Evolutionary conservation across 2,329 filamentous ascomycete species (phyloP), one percentile per base, ranked within the genome.

Genomic region (Calonectria naviculata): DNA sequence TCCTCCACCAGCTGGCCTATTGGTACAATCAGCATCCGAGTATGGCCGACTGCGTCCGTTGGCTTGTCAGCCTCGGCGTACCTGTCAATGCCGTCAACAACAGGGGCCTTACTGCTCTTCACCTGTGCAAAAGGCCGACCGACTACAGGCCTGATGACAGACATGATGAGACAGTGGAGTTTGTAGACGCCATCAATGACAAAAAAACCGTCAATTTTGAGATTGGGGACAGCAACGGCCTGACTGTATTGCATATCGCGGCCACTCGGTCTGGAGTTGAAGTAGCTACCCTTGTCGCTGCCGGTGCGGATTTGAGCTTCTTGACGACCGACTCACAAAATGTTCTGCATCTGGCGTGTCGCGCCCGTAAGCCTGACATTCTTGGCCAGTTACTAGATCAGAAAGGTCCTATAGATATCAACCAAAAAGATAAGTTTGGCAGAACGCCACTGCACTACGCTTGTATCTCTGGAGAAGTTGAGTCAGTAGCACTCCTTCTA

Each of bases 381-480:
- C 28, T 75, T 46, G 65, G 52, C 1, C 67, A 72, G 6, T 52
- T 75, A 4, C 67, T 78, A 4, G 49, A 54, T 3, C 12, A 52
- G 0, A 13, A 15, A 0, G 31, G 12, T 7, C 5, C 1, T 3
- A 6, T 71, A 2, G 28, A 75, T 3, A 15, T 78, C 1, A 71
- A 78, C 7, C 71, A 74, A 28, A 17, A 54, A 9, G 75, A 78
- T n/a, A 1, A 17, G 1, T 56, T 58, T 67, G 71, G 73, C 0
- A 71, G 71, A 68, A 76, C 76, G 5, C 75, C 76, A 3, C 64
- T 78, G 1, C 60, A 74, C 36, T 75, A 75, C 31, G 75, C 76
- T 4, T 75, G 73, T 7, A 64, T 42, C 21, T 78, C 76, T 4
- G 75, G 76, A 10, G 70, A 76, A 4, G 21, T 68, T 0, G 76